phyloP scores from a whole-genome alignment of 306 rosid genomes.

The Echinosophora koreensis region DNA sequence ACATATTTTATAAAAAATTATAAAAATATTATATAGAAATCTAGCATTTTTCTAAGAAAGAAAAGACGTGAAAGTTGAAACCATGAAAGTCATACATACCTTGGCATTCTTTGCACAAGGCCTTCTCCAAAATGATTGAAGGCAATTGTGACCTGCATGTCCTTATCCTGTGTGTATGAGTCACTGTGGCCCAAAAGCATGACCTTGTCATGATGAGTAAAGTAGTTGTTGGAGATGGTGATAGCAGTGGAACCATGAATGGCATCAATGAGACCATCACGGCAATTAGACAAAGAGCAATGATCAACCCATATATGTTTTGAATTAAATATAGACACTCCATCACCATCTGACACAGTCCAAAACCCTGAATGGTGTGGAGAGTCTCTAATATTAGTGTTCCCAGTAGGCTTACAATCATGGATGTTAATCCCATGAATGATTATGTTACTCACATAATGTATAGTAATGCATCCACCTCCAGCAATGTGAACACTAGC shows the following conservation, averaged over 20 bases:
- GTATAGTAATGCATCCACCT: slow-evolving; percentile 84
- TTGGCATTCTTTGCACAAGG: slow-evolving; percentile 95
- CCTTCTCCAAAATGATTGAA: slow-evolving; percentile 96
- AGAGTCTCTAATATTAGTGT: slow-evolving; percentile 70
- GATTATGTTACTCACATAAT: slow-evolving; percentile 72
- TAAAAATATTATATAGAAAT: too few relatives aligned
- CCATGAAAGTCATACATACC: slow-evolving; percentile 53
- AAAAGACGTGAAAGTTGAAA: background rate
- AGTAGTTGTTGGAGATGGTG: slow-evolving; percentile 80
- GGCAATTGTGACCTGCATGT: slow-evolving; percentile 85
- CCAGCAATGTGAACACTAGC: slow-evolving; percentile 86
- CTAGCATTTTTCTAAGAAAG: background rate
- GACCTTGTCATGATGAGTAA: slow-evolving; percentile 95
- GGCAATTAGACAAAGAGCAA: slow-evolving; percentile 80
- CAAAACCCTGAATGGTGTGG: slow-evolving; percentile 81
- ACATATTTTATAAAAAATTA: too few relatives aligned
- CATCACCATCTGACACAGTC: slow-evolving; percentile 83
- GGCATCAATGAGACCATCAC: slow-evolving; percentile 86
- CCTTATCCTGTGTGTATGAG: slow-evolving; percentile 69
- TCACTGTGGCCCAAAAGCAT: slow-evolving; percentile 96
- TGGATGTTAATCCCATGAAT: slow-evolving; percentile 85
- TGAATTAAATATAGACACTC: slow-evolving; percentile 70
- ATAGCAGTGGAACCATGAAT: slow-evolving; percentile 89
- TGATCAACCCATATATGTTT: slow-evolving; percentile 83
- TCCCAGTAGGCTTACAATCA: slow-evolving; percentile 78